Evolutionary conservation across 441 rosid species (phyloP).

Genomic region (Erysimum cheiri): DNA sequence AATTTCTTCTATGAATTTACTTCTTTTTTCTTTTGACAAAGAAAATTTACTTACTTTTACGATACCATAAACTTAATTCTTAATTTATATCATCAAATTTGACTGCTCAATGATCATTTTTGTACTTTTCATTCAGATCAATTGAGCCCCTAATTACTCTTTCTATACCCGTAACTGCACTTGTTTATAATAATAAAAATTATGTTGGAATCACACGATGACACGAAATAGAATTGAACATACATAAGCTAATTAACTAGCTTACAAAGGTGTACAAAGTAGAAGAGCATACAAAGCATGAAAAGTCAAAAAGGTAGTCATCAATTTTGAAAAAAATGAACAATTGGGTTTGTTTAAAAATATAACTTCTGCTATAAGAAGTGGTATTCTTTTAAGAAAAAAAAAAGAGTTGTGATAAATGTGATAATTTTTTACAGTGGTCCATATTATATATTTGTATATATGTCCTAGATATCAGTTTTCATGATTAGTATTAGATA

Average conservation of each 20-base stretch:
- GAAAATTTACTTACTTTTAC: not conserved
- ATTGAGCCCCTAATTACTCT: not conserved
- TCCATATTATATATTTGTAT: not conserved
- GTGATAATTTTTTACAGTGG: not conserved
- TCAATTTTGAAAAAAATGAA: not conserved
- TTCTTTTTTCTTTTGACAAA: not conserved
- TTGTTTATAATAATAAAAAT: not conserved
- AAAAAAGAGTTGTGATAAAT: not conserved
- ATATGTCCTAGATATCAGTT: not conserved
- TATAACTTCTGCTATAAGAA: not conserved
- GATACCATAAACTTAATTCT: not conserved
- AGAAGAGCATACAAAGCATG: slow-evolving; percentile 8
- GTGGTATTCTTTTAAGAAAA: not conserved
- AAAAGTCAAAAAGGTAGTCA: slow-evolving; percentile 30
- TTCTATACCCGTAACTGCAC: not conserved
- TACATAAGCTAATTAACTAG: no score
- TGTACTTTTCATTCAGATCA: not conserved
- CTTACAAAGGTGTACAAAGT: slow-evolving; percentile 10
- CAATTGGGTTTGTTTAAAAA: not conserved
- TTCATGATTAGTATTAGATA: not conserved
- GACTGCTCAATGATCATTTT: not conserved
- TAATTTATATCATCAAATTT: not conserved
- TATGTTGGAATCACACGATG: not conserved
- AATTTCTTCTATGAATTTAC: not conserved
- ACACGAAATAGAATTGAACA: not conserved